Base-by-base conservation (phyloP, 176 grass and related monocot genomes). In the Zea mays region DNA sequence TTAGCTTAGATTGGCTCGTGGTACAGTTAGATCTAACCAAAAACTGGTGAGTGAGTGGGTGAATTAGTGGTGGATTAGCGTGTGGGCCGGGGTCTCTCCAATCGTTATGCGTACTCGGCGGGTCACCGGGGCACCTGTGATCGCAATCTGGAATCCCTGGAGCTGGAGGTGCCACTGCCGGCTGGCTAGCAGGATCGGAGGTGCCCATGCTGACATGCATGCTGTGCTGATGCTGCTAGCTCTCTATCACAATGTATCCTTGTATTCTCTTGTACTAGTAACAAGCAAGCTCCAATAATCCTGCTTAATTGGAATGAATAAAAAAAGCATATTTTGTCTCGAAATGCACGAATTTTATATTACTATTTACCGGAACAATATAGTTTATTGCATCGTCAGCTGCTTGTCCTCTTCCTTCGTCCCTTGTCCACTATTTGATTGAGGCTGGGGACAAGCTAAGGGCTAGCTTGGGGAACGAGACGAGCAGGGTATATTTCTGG, bases 61-160 rank as follows among this genome's bases (percentile, higher is more conserved):
- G 62, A 61, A 7, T 21, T 62, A 50, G 62, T 8, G 33, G 27
- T 35, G 71, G n/a, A 84, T 84, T 64, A 64, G 75, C 38, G 27
- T 2, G 48, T 20, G 27, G 27, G 27, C 27, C 27, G 81, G 75
- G 56, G 10, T 57, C 34, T 57, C 34, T 84, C 73, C 38, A 76
- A 80, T 76, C 57, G 50, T 64, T 63, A 56, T 63, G 71, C 58
- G 21, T 57, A 52, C 12, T 13, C 7, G 65, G 72, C 76, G 79
- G 57, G 76, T 85, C 77, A 71, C 35, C 76, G 86, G 76, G 75
- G 86, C 81, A 71, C 77, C 73, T 76, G 74, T 39, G 82, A 84
- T 84, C 82, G 58, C 64, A 80, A 80, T 88, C 71, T 75, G 39
- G 70, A 64, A 56, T 75, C 44, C 69, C 55, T 84, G 61, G 75